These are phyloP conservation scores for Xylaria telfairii DNA, from an alignment of 495 filamentous ascomycete genomes.

Conservation along the genomic window DNA sequence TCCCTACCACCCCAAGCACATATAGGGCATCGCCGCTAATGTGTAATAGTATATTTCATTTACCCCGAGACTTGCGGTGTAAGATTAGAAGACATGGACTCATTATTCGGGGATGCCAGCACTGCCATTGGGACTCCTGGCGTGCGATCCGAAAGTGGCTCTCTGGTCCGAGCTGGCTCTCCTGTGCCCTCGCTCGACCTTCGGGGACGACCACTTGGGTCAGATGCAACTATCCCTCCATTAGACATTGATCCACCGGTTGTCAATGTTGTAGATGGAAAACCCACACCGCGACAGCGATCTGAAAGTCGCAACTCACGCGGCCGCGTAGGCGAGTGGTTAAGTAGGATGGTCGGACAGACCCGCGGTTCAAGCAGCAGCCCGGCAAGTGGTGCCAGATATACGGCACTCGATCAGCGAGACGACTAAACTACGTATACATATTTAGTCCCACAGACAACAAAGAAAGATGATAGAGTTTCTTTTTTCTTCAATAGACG, in stretches of 20 bases:
- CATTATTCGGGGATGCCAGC: constrained; percentile 87
- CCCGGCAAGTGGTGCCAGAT: constrained; percentile 42
- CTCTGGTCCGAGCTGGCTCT: constrained; percentile 72
- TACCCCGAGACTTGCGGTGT: constrained; percentile 97
- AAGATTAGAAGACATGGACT: constrained; percentile 94
- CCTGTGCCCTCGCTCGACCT: constrained; percentile 82
- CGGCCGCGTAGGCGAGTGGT: constrained; percentile 55
- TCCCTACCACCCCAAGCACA: not conserved
- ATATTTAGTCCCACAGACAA: not conserved
- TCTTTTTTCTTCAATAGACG: constrained; percentile 21
- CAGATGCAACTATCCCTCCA: constrained; percentile 44
- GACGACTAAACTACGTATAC: constrained; percentile 43
- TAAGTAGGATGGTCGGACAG: constrained; percentile 53
- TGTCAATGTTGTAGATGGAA: constrained; percentile 41
- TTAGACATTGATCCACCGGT: constrained; percentile 48
- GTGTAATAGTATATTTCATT: constrained; percentile 80
- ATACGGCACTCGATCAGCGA: constrained; percentile 50
- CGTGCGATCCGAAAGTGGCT: constrained; percentile 69
- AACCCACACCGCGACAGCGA: constrained; percentile 22
- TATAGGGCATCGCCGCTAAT: constrained; percentile 28
- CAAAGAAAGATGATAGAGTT: constrained; percentile 24
- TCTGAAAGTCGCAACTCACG: constrained; percentile 38
- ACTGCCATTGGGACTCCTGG: constrained; percentile 64
- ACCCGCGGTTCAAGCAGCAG: constrained; percentile 38
- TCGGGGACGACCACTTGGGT: constrained; percentile 48